phyloP scores from a whole-genome alignment of 1,284 basidiomycete genomes.

The Papiliotrema laurentii region DNA sequence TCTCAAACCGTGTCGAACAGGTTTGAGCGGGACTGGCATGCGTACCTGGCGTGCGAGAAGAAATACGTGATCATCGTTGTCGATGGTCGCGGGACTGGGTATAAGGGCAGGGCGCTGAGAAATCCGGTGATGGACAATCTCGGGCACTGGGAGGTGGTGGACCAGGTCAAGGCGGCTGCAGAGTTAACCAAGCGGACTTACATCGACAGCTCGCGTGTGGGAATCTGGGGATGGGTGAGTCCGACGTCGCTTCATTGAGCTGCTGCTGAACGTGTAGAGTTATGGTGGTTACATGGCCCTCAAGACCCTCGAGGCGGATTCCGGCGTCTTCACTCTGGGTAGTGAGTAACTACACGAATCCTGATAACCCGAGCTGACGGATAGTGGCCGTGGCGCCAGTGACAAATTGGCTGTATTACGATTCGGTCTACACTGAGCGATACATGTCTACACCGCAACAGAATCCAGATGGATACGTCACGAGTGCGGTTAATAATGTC shows the following conservation, averaged over 20 bases:
- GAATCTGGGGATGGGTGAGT: slow-evolving; percentile 91
- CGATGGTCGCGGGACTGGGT: slow-evolving; percentile 93
- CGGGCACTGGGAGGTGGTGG: slow-evolving; percentile 77
- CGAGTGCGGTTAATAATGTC: slow-evolving; percentile 77
- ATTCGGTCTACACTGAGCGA: slow-evolving; percentile 68
- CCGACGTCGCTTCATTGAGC: background rate
- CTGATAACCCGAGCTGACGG: background rate
- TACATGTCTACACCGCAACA: slow-evolving; percentile 81
- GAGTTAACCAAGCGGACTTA: slow-evolving; percentile 48
- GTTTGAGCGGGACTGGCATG: slow-evolving; percentile 75
- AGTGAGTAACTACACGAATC: slow-evolving; percentile 55
- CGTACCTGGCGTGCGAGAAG: slow-evolving; percentile 74
- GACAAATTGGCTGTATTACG: slow-evolving; percentile 79
- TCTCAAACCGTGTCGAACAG: slow-evolving; percentile 69
- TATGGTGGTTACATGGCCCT: slow-evolving; percentile 91
- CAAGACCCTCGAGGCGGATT: slow-evolving; percentile 82
- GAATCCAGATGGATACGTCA: slow-evolving; percentile 78
- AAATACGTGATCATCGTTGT: slow-evolving; percentile 83
- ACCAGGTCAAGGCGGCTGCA: slow-evolving; percentile 77
- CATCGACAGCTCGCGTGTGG: slow-evolving; percentile 64
- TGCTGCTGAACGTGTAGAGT: slow-evolving; percentile 54
- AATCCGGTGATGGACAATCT: slow-evolving; percentile 80
- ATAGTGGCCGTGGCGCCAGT: slow-evolving; percentile 52
- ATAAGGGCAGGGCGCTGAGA: slow-evolving; percentile 73
- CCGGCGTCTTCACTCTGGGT: slow-evolving; percentile 77